Conservation (phyloP, 2,329 filamentous ascomycete species). For the Penicillium paneum region DNA sequence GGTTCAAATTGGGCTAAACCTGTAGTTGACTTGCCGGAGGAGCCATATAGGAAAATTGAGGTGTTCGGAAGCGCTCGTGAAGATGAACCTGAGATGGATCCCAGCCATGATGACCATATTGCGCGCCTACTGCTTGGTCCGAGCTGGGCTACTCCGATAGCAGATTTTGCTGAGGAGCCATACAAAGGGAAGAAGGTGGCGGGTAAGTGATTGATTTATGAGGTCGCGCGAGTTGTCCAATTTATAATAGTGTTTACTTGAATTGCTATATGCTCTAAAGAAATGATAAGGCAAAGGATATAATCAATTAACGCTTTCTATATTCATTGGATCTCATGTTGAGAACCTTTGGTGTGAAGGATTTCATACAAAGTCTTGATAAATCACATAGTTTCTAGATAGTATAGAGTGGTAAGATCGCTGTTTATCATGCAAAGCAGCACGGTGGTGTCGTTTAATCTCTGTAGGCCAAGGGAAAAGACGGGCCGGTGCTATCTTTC, state of each 20-base stretch:
- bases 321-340: no score
- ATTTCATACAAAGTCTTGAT: not conserved
- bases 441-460: not conserved
- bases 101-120: not conserved
- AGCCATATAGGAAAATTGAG: not conserved
- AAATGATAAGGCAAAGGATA: no score
- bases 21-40: not conserved
- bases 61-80: not conserved
- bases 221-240: no score
- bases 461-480: slow-evolving; percentile 14
- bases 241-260: no score
- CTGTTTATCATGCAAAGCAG: not conserved
- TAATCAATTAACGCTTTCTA: no score
- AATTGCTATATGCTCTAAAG: no score
- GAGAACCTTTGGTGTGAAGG: no score
- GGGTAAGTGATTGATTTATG: not conserved
- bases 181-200: not conserved
- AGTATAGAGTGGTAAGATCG: no score
- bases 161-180: not conserved
- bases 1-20: not conserved
- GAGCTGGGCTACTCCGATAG: not conserved
- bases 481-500: slow-evolving; percentile 11
- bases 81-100: not conserved
- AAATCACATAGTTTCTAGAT: not conserved
- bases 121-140: not conserved